A percentile compares a stretch with the other conserved stretches of the same genome.
phyloP scores from a whole-genome alignment of 345 rosid species.

The Eutrema yunnanense region DNA sequence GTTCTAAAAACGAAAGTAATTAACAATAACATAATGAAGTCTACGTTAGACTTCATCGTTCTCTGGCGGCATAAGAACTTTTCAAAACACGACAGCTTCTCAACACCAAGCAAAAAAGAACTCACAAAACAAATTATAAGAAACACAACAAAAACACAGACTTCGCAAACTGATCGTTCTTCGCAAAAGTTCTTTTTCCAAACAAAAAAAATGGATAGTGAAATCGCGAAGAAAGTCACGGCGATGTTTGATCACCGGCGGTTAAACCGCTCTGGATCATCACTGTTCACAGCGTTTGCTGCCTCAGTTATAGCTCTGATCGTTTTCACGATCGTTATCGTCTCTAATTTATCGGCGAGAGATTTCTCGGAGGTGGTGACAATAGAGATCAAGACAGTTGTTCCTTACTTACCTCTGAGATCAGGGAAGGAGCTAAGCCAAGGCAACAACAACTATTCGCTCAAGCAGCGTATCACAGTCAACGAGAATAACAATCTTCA shows the following conservation, averaged over 20 bases:
- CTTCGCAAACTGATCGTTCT: neutral
- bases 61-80: constrained; percentile 14
- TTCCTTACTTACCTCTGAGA: constrained; percentile 20
- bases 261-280: constrained; percentile 20
- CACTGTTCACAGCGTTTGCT: constrained; percentile 22
- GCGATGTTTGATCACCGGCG: constrained; percentile 15
- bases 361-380: constrained; percentile 4
- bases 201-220: constrained; percentile 6
- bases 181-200: neutral
- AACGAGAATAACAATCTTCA: constrained; percentile 24
- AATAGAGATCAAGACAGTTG: constrained; percentile 23
- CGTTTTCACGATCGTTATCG: constrained; percentile 29
- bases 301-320: constrained; percentile 34
- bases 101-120: constrained; percentile 6
- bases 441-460: neutral
- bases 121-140: neutral
- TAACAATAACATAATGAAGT: neutral
- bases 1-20: neutral
- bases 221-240: constrained; percentile 7
- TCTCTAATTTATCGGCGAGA: constrained; percentile 14
- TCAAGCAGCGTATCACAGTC: neutral
- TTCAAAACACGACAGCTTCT: constrained; percentile 25
- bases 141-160: neutral
- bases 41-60: constrained; percentile 7
- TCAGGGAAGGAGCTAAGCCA: constrained; percentile 20